Conservation (phyloP, 805 yeast species). For the Ogataea saltuana region DNA sequence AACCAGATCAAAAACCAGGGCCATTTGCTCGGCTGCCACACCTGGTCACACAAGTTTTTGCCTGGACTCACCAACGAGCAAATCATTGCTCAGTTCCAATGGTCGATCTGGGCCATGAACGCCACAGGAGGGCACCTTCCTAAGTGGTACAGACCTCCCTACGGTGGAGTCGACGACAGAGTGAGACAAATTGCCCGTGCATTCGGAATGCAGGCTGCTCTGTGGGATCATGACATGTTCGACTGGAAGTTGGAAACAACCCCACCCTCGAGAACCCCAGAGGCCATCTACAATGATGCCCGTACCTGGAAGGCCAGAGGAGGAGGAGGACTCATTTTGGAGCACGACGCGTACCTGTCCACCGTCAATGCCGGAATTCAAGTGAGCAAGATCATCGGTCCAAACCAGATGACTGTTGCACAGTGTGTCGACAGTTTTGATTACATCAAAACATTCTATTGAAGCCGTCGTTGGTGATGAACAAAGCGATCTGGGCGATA, state of each 20-base stretch:
- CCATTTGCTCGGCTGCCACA: slow-evolving; percentile 83
- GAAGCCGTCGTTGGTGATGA: background rate
- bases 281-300: slow-evolving; percentile 57
- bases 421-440: slow-evolving; percentile 71
- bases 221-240: slow-evolving; percentile 90
- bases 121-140: slow-evolving; percentile 89
- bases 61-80: slow-evolving; percentile 79
- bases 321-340: slow-evolving; percentile 69
- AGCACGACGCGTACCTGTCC: slow-evolving; percentile 72
- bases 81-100: slow-evolving; percentile 83
- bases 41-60: slow-evolving; percentile 89
- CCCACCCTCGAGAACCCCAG: slow-evolving; percentile 45
- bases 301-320: slow-evolving; percentile 46
- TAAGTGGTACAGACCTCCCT: slow-evolving; percentile 94
- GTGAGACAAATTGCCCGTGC: slow-evolving; percentile 76
- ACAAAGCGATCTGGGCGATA: background rate
- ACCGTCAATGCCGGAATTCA: slow-evolving; percentile 73
- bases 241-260: slow-evolving; percentile 78
- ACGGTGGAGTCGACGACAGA: slow-evolving; percentile 90
- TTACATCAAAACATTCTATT: slow-evolving; percentile 45
- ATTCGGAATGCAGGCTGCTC: slow-evolving; percentile 82
- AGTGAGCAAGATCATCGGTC: slow-evolving; percentile 54
- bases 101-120: slow-evolving; percentile 98
- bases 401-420: slow-evolving; percentile 72
- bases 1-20: slow-evolving; percentile 55